phyloP scores from a whole-genome alignment of 441 rosid genomes.

The Populus tomentosa region DNA sequence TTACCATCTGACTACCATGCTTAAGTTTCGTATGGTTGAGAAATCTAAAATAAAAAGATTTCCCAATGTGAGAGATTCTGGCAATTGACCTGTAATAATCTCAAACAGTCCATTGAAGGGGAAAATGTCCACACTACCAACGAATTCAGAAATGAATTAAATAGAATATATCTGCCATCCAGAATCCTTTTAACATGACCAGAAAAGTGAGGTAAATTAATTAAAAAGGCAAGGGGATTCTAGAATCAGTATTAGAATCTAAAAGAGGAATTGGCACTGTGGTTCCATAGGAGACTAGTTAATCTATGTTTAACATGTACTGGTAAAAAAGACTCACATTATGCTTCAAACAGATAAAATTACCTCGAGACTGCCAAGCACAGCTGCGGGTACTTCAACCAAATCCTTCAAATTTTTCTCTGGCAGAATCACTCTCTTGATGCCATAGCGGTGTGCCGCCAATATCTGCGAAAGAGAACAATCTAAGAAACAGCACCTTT shows the following conservation, averaged over 20 bases:
- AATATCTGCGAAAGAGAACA: constrained; percentile 50
- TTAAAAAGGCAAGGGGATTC: not conserved
- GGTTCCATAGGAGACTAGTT: not conserved
- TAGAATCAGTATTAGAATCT: not conserved
- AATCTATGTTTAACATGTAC: not conserved
- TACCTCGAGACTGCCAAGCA: constrained; percentile 86
- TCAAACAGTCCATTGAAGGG: not conserved
- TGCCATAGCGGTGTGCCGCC: constrained; percentile 93
- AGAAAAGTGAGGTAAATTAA: not conserved
- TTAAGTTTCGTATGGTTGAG: not conserved
- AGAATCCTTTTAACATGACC: not conserved
- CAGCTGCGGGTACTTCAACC: constrained; percentile 87
- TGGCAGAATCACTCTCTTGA: constrained; percentile 91
- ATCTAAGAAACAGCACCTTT: not conserved
- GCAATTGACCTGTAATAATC: not conserved
- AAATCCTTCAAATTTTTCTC: constrained; percentile 92
- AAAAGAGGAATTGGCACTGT: not conserved
- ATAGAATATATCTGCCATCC: not conserved
- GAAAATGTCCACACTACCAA: not conserved
- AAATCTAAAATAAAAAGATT: not conserved
- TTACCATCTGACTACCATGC: not conserved
- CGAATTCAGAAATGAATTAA: not conserved
- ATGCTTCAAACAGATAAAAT: constrained; percentile 6
- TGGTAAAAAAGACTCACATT: not conserved
- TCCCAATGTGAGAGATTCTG: not conserved